Base-by-base conservation (phyloP, 257 asterid species). In the Solanum tarapatanum region DNA sequence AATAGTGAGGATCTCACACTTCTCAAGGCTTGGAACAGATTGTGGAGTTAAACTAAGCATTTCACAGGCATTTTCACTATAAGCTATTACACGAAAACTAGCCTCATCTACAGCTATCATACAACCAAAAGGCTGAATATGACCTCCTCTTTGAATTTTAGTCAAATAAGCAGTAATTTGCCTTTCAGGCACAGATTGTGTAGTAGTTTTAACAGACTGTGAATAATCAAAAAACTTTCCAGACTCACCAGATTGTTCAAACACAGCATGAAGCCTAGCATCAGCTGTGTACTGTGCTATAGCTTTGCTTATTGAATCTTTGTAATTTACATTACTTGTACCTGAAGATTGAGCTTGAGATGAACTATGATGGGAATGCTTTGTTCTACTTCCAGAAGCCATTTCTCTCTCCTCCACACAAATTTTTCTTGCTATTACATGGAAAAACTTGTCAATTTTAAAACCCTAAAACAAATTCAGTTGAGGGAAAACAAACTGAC, bases 241-340 rank as follows among this genome's bases (percentile, higher is more conserved):
- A 23, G 97, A 90, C 91, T 92, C 98, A 48, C 98, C 97, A 19
- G 98, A 92, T 85, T 92, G 97, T 88, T 96, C 99, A 92, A 94
- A 96, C 13, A 93, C 99, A 11, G 98, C 97, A 88, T 96, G 98
- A 45, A 96, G 93, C 43, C 94, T 92, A 2, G 99, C 99, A 84
- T 96, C 99, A 86, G 83, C 91, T 0, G 98, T 93, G 94, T 92
- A 96, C 90, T 96, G 99, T 10, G 95, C 95, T 26, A 94, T 94
- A 51, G 96, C 99, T 88, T 89, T 93, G 93, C 93, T 94, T 68
- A 89, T 85, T 1, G 95, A 86, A 86, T 90, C 91, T 89, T 89
- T 89, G 21, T 84, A 89, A 84, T 86, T 92, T 43, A 35, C 82
- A 90, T 84, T 88, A 84, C 88, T 48, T 86, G 87, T 88, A 75